Percentiles rank a stretch among this genome's conserved stretches.
Evolutionary conservation across 768 basidiomycete genomes (phyloP).

Genomic region (Russula virescens): DNA sequence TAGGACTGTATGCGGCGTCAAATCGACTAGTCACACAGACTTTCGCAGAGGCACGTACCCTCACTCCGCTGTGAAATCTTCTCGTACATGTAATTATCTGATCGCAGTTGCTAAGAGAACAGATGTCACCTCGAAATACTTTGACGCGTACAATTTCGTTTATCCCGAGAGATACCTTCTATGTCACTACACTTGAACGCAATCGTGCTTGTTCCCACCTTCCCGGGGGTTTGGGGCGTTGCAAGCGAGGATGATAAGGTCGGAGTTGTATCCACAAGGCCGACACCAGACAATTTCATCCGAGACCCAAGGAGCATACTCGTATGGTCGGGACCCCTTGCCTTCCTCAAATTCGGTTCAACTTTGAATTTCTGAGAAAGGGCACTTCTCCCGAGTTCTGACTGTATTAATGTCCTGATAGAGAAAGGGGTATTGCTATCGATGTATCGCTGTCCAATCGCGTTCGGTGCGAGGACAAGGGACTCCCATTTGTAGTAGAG

Average conservation of each 20-base stretch:
- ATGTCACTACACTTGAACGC: slow-evolving; percentile 18
- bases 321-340: neutral
- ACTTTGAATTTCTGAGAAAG: neutral
- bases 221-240: neutral
- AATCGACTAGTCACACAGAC: neutral
- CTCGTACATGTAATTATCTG: slow-evolving; percentile 90
- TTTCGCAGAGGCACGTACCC: slow-evolving; percentile 40
- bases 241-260: neutral
- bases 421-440: slow-evolving; percentile 12
- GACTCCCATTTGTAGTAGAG: slow-evolving; percentile 72
- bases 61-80: slow-evolving; percentile 79
- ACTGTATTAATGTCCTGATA: slow-evolving; percentile 12
- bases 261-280: slow-evolving; percentile 9
- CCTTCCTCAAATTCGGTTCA: neutral
- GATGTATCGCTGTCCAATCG: slow-evolving; percentile 21
- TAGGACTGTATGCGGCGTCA: slow-evolving; percentile 45
- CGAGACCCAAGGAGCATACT: slow-evolving; percentile 28
- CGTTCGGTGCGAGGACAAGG: neutral
- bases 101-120: slow-evolving; percentile 3
- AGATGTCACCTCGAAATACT: neutral
- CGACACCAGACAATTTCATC: slow-evolving; percentile 27
- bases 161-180: slow-evolving; percentile 28
- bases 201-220: slow-evolving; percentile 12
- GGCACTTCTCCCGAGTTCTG: slow-evolving; percentile 3
- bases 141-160: slow-evolving; percentile 49